Percentiles rank a stretch among this genome's conserved stretches.
Conservation (phyloP, 1,139 yeast species). For the Protomyces inundatus region DNA sequence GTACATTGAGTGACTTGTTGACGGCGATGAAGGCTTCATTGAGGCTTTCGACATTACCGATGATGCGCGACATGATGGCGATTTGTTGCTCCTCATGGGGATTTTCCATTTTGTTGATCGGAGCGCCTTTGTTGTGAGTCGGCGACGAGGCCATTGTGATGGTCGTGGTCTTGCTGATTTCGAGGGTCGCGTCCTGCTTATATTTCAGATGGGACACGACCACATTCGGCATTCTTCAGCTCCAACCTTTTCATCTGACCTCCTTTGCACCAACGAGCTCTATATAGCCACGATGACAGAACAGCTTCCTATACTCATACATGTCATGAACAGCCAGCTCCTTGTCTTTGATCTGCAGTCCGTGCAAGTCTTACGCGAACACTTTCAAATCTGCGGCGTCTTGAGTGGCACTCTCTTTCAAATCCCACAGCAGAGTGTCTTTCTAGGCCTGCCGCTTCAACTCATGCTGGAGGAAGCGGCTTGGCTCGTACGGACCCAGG, state of each 20-base stretch:
- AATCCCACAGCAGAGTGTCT: conserved; percentile 86
- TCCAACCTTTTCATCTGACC: not conserved
- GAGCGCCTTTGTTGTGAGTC: not conserved
- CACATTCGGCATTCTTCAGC: not conserved
- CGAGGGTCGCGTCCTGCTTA: not conserved
- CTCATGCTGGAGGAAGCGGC: conserved; percentile 67
- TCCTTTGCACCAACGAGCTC: too few relatives aligned
- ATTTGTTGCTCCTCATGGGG: conserved; percentile 86
- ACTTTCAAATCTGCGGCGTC: conserved; percentile 61
- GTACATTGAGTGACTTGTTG: conserved; percentile 52
- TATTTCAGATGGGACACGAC: not conserved
- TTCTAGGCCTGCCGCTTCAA: conserved; percentile 75
- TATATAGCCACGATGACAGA: too few relatives aligned
- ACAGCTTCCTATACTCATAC: not conserved
- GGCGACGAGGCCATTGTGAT: not conserved
- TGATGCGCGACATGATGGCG: conserved; percentile 69
- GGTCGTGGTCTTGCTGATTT: not conserved
- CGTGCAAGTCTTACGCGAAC: conserved; percentile 49
- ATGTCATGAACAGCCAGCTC: not conserved
- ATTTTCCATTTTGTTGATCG: conserved; percentile 50
- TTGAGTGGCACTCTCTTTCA: conserved; percentile 75
- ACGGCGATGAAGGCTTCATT: conserved; percentile 65
- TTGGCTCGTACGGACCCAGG: conserved; percentile 52
- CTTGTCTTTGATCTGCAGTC: not conserved
- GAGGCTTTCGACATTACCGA: conserved; percentile 66